phyloP scores from a whole-genome alignment of 768 basidiomycete genomes.

The Hericium rajendrae region DNA sequence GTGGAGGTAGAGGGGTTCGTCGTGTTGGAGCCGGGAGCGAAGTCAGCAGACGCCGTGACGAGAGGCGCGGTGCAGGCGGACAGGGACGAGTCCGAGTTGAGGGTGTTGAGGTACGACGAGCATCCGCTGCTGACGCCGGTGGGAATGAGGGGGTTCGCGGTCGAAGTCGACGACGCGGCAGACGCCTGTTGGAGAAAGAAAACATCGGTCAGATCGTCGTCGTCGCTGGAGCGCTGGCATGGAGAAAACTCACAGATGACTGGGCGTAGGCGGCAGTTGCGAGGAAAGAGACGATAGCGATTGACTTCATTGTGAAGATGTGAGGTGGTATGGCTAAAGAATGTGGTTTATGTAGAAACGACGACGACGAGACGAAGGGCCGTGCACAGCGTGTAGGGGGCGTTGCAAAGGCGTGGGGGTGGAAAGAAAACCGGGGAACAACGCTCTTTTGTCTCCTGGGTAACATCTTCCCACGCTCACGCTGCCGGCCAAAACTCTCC shows the following conservation, averaged over 20 bases:
- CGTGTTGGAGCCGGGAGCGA: slow-evolving; percentile 34
- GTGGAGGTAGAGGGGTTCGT: slow-evolving; percentile 28
- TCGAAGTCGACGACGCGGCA: slow-evolving; percentile 17
- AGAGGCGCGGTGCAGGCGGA: slow-evolving; percentile 53
- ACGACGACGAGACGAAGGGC: neutral
- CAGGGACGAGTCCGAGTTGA: slow-evolving; percentile 56
- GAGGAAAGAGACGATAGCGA: slow-evolving; percentile 37
- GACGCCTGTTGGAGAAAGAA: slow-evolving; percentile 6
- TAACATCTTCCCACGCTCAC: neutral
- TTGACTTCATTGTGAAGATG: slow-evolving; percentile 32
- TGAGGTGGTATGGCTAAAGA: slow-evolving; percentile 1
- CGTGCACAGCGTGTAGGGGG: neutral
- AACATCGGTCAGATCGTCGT: slow-evolving; percentile 20
- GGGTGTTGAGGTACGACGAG: slow-evolving; percentile 42
- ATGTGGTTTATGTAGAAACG: neutral
- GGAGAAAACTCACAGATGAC: slow-evolving; percentile 24
- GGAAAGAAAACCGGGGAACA: neutral
- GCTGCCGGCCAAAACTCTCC: neutral
- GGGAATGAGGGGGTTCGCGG: slow-evolving; percentile 54
- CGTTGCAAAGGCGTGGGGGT: slow-evolving; percentile 3
- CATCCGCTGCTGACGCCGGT: slow-evolving; percentile 47
- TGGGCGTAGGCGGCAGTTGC: slow-evolving; percentile 37
- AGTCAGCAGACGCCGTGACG: slow-evolving; percentile 47
- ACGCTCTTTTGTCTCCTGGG: neutral
- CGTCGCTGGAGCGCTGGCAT: neutral